These are phyloP conservation scores for Sechiopsis laciniata DNA, from an alignment of 306 rosid genomes.

Conservation along the genomic window DNA sequence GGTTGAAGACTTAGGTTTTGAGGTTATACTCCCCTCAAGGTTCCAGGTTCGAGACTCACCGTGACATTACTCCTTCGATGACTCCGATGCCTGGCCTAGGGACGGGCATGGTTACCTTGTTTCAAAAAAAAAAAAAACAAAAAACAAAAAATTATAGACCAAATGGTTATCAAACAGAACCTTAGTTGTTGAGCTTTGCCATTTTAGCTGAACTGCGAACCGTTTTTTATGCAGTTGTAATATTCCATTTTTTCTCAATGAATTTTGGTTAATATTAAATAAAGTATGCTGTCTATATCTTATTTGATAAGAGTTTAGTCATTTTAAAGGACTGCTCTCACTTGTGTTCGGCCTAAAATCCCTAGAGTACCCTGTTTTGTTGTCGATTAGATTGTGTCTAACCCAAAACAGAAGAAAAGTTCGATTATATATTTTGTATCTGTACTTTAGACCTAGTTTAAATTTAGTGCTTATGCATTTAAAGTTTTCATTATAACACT, in stretches of 20 bases:
- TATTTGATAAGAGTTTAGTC: background rate
- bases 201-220: background rate
- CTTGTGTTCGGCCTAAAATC: background rate
- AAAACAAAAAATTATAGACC: too few relatives aligned
- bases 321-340: background rate
- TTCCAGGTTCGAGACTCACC: too few relatives aligned
- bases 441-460: background rate
- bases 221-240: background rate
- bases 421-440: background rate
- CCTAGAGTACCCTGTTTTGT: background rate
- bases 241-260: too few relatives aligned
- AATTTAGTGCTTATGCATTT: background rate
- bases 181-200: too few relatives aligned
- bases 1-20: too few relatives aligned
- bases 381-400: background rate
- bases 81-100: too few relatives aligned
- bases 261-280: too few relatives aligned
- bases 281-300: background rate
- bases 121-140: too few relatives aligned
- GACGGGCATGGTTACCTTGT: too few relatives aligned
- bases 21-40: too few relatives aligned
- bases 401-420: background rate
- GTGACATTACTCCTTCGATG: too few relatives aligned
- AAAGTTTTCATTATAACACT: background rate
- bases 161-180: background rate